Evolutionary conservation across 345 rosid genomes (phyloP), one percentile per base, ranked within the genome.

Genomic region (Salix viminalis): DNA sequence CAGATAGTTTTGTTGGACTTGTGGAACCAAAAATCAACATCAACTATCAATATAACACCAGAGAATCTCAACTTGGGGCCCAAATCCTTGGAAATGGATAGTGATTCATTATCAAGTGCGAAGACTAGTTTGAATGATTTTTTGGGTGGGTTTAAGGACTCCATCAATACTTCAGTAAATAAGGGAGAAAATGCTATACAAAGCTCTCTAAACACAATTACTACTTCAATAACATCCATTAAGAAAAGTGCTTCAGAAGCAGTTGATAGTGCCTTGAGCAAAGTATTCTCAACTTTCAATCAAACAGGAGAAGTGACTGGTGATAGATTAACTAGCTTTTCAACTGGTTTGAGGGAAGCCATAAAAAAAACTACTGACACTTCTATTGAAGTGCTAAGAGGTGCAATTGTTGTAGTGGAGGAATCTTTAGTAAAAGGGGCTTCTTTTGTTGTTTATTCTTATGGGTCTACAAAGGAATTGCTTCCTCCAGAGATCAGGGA

Each of bases 401-500:
- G 74, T 70, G 73, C 91, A 70, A 81, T 93, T 64, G 81, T 87
- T 79, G 81, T 83, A 76, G 79, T 87, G 79, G 97, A 96, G 87
- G 88, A 84, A 71, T 89, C 88, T 73, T 64, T 91, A 74, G 65
- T 75, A 50, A 90, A 87, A 71, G 98, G 97, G 52, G 80, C 87
- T 77, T 90, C 96, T 70, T 85, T 89, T 78, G 77, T 87, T 79
- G 91, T 86, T 50, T 89, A 85, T 80, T 88, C 89, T 69, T 93
- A 93, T 84, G 90, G 87, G 30, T 84, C 90, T 80, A 84, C 89
- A 34, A 96, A 96, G 84, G 91, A 86, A 21, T 36, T 80, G 66
- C 96, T 96, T 80, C 94, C 99, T 80, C 82, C 91, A 62, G 90
- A 89, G 83, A 81, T 90, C 61, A 90, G 77, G 76, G 88, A 77